Conservation (phyloP, 2,329 filamentous ascomycete species). For the Cytospora piceicola region DNA sequence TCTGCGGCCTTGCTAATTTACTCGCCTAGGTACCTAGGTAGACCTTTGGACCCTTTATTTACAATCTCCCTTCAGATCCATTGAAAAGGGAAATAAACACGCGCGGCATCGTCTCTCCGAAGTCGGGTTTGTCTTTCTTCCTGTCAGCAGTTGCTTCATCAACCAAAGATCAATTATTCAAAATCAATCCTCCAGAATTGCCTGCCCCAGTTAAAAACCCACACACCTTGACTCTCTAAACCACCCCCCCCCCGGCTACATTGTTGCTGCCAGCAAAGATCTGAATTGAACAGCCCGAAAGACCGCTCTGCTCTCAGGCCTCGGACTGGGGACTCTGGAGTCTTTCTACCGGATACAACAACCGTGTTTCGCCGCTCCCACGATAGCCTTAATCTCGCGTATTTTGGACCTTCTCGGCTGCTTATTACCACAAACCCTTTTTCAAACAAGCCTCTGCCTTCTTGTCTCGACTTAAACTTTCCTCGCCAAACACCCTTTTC, state of each 20-base stretch:
- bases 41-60: not conserved
- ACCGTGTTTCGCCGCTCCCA: constrained; percentile 27
- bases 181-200: constrained; percentile 15
- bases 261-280: constrained; percentile 16
- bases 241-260: not conserved
- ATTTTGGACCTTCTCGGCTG: constrained; percentile 28
- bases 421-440: constrained; percentile 25
- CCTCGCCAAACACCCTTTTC: constrained; percentile 6
- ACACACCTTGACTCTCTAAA: constrained; percentile 12
- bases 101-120: constrained; percentile 23
- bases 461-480: constrained; percentile 23
- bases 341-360: constrained; percentile 25
- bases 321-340: constrained; percentile 19
- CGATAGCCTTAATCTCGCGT: constrained; percentile 32
- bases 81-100: constrained; percentile 16
- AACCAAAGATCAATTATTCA: constrained; percentile 8
- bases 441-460: constrained; percentile 20
- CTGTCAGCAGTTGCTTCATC: constrained; percentile 15
- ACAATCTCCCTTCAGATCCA: constrained; percentile 1
- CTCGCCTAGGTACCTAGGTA: not conserved
- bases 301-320: constrained; percentile 1
- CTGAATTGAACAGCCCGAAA: constrained; percentile 9
- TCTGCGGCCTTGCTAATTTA: not conserved
- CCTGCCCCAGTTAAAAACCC: constrained; percentile 11
- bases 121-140: constrained; percentile 15